Percentiles rank a stretch among this genome's conserved stretches.
phyloP scores from a whole-genome alignment of 2,329 filamentous ascomycete species.

The Microdochium trichocladiopsis region DNA sequence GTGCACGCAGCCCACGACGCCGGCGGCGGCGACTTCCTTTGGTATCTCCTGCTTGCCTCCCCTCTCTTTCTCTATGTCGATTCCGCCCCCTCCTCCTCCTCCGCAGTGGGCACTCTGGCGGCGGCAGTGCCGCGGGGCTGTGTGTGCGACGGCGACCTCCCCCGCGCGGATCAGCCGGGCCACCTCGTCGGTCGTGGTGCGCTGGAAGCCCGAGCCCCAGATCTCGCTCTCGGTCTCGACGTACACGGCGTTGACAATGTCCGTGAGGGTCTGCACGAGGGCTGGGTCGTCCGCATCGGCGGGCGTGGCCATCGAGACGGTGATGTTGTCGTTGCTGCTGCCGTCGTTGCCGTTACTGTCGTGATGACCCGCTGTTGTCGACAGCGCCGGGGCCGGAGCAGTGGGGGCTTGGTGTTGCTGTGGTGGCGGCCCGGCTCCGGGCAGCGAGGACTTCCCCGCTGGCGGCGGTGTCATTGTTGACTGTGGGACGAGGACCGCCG shows the following conservation, averaged over 20 bases:
- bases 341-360: neutral
- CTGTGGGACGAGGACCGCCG: too few species aligned
- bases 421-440: too few species aligned
- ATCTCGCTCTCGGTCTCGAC: slow-evolving; percentile 54
- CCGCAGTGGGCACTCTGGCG: too few species aligned
- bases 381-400: too few species aligned
- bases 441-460: too few species aligned
- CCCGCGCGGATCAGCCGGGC: slow-evolving; percentile 10
- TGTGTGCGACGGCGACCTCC: slow-evolving; percentile 14
- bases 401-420: too few species aligned
- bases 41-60: neutral
- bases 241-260: slow-evolving; percentile 18
- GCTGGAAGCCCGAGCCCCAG: slow-evolving; percentile 13
- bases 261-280: slow-evolving; percentile 6
- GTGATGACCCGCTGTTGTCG: neutral
- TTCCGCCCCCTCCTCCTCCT: too few species aligned
- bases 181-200: slow-evolving; percentile 12
- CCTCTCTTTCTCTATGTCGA: neutral
- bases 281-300: slow-evolving; percentile 7
- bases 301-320: slow-evolving; percentile 9
- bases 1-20: slow-evolving; percentile 15
- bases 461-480: too few species aligned
- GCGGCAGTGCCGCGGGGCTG: too few species aligned
- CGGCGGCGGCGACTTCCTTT: neutral
- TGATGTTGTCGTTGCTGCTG: neutral